phyloP scores from a whole-genome alignment of 371 early-diverging fungal species.

The Cokeromyces recurvatus region DNA sequence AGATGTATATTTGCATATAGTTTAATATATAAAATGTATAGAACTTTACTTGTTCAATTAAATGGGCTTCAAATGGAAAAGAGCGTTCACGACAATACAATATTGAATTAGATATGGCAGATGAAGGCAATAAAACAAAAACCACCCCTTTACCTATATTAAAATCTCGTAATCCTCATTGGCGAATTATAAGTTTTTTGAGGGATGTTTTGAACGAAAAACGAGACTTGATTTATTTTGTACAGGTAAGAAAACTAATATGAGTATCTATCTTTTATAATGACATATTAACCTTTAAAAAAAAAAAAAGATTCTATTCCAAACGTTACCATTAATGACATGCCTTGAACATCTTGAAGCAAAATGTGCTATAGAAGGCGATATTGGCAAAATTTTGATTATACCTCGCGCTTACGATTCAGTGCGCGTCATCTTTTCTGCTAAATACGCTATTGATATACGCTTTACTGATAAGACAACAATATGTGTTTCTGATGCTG shows the following conservation, averaged over 20 bases:
- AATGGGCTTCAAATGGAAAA: conserved; percentile 28
- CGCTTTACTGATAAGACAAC: conserved; percentile 30
- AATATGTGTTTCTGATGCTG: conserved; percentile 38
- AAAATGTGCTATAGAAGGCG: conserved; percentile 23
- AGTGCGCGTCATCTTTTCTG: conserved; percentile 51
- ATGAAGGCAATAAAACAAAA: conserved; percentile 7
- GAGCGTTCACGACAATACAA: conserved; percentile 30
- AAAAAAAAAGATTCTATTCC: conserved; percentile 29
- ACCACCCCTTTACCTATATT: conserved; percentile 8
- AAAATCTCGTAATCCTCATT: conserved; percentile 38
- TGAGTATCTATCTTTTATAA: neutral
- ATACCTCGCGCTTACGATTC: conserved; percentile 52
- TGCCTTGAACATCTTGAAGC: conserved; percentile 36
- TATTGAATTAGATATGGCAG: conserved; percentile 18
- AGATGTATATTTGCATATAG: neutral
- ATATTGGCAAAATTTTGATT: conserved; percentile 42
- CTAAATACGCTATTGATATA: conserved; percentile 42
- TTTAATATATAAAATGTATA: no score
- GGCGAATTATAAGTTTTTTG: conserved; percentile 32
- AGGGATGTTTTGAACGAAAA: conserved; percentile 41
- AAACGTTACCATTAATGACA: conserved; percentile 45
- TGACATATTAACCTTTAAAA: no score
- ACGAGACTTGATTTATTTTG: conserved; percentile 36
- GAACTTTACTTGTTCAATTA: conserved; percentile 32
- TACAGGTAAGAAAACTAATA: conserved; percentile 28